These are phyloP conservation scores for Chalciporus sp. DNA, from an alignment of 1,284 basidiomycete genomes.

Conservation along the genomic window DNA sequence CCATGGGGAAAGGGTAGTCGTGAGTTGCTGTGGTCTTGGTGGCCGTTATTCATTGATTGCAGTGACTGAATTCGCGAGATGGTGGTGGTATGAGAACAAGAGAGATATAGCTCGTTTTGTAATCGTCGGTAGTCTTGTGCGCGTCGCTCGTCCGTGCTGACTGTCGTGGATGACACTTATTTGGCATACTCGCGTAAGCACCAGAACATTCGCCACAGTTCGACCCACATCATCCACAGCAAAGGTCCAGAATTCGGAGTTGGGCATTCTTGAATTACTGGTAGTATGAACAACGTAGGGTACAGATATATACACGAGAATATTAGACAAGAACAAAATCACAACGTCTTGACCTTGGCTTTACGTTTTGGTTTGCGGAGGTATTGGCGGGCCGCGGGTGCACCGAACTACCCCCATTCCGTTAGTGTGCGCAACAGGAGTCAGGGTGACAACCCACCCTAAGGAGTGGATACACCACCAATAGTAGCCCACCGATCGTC, in stretches of 20 bases:
- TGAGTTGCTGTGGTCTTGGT: conserved; percentile 9
- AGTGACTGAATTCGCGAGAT: background rate
- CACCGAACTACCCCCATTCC: conserved; percentile 48
- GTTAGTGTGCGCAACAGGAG: background rate
- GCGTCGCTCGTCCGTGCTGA: background rate
- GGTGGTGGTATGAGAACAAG: conserved; percentile 25
- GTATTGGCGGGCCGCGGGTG: conserved; percentile 50
- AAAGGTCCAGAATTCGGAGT: background rate
- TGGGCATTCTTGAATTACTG: background rate
- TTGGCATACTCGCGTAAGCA: conserved; percentile 28
- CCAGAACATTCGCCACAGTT: conserved; percentile 33
- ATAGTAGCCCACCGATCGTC: conserved; percentile 52
- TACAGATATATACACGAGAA: background rate
- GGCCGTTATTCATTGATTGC: conserved; percentile 26
- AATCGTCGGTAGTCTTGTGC: conserved; percentile 6
- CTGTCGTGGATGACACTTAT: conserved; percentile 18
- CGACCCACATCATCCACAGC: conserved; percentile 3
- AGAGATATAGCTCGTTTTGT: conserved; percentile 12
- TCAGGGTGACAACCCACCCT: conserved; percentile 46
- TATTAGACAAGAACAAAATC: conserved; percentile 6
- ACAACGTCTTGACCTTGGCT: conserved; percentile 36
- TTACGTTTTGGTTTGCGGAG: conserved; percentile 44
- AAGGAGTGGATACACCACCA: conserved; percentile 69
- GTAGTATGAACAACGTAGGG: background rate
- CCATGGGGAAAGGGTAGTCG: conserved; percentile 18